phyloP scores from a whole-genome alignment of 495 filamentous ascomycete genomes.

The Xylaria palmicola region DNA sequence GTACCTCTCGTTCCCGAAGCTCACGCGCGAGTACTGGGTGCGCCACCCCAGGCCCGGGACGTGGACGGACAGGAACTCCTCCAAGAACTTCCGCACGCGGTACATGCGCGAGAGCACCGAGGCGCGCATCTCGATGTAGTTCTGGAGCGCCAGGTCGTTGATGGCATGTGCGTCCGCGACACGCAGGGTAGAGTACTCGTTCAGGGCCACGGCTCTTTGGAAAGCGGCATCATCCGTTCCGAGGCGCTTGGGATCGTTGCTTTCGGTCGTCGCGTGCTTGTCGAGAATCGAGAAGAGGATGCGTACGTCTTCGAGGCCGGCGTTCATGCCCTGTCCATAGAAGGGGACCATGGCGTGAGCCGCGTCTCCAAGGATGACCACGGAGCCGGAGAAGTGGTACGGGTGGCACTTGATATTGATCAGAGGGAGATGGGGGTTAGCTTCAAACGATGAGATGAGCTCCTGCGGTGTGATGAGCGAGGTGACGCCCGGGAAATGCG shows the following conservation, averaged over 20 bases:
- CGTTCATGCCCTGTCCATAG: conserved; percentile 87
- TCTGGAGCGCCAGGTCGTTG: conserved; percentile 86
- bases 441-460: conserved; percentile 66
- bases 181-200: conserved; percentile 70
- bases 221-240: conserved; percentile 26
- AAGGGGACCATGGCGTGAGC: conserved; percentile 98
- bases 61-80: conserved; percentile 78
- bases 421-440: conserved; percentile 85
- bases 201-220: conserved; percentile 59
- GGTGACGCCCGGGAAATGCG: conserved; percentile 85
- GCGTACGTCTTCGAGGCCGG: conserved; percentile 81
- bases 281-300: conserved; percentile 75
- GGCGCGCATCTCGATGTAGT: conserved; percentile 90
- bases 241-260: conserved; percentile 18
- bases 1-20: conserved; percentile 90
- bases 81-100: conserved; percentile 74
- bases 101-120: conserved; percentile 76
- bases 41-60: conserved; percentile 76
- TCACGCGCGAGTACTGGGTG: conserved; percentile 91
- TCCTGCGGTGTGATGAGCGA: conserved; percentile 69
- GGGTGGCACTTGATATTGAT: conserved; percentile 91
- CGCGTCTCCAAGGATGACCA: conserved; percentile 86
- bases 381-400: conserved; percentile 75
- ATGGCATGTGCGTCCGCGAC: conserved; percentile 80
- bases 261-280: conserved; percentile 46